Conservation (phyloP, 805 yeast genomes). For the Yamadazyma akitaensis region DNA sequence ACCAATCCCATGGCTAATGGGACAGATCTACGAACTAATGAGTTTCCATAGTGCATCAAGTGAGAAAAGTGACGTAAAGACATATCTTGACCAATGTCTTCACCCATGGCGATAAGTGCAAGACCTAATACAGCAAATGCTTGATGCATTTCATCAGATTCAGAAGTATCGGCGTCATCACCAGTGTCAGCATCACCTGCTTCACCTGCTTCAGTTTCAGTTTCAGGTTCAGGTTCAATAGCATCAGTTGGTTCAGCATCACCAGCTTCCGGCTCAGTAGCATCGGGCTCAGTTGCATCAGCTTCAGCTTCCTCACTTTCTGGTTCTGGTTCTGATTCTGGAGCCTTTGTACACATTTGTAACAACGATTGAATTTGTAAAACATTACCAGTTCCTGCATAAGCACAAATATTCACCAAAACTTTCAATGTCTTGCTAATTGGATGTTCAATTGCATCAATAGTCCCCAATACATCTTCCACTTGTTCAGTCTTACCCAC, state of each 20-base stretch:
- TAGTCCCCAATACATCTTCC: slow-evolving; percentile 90
- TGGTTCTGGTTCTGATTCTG: slow-evolving; percentile 55
- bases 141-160: slow-evolving; percentile 59
- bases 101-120: slow-evolving; percentile 95
- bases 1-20: slow-evolving; percentile 98
- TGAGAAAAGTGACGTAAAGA: slow-evolving; percentile 95
- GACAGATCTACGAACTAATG: slow-evolving; percentile 86
- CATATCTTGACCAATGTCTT: slow-evolving; percentile 97
- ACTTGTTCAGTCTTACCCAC: slow-evolving; percentile 93
- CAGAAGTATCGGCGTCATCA: slow-evolving; percentile 29
- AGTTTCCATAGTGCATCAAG: slow-evolving; percentile 95
- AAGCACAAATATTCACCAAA: slow-evolving; percentile 87
- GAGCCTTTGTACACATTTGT: slow-evolving; percentile 73
- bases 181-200: slow-evolving; percentile 28
- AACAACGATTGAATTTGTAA: slow-evolving; percentile 87
- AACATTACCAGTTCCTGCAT: slow-evolving; percentile 97
- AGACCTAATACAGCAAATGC: slow-evolving; percentile 93
- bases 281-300: slow-evolving; percentile 24
- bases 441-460: slow-evolving; percentile 94
- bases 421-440: slow-evolving; percentile 86
- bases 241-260: slow-evolving; percentile 18
- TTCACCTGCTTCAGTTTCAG: slow-evolving; percentile 12
- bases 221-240: slow-evolving; percentile 12
- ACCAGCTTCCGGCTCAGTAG: slow-evolving; percentile 18
- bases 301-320: slow-evolving; percentile 27